Percentiles rank a stretch among this genome's conserved stretches.
These are phyloP conservation scores for Eimeria sp. DNA, from an alignment of 169 alveolate genomes.

Conservation along the genomic window DNA sequence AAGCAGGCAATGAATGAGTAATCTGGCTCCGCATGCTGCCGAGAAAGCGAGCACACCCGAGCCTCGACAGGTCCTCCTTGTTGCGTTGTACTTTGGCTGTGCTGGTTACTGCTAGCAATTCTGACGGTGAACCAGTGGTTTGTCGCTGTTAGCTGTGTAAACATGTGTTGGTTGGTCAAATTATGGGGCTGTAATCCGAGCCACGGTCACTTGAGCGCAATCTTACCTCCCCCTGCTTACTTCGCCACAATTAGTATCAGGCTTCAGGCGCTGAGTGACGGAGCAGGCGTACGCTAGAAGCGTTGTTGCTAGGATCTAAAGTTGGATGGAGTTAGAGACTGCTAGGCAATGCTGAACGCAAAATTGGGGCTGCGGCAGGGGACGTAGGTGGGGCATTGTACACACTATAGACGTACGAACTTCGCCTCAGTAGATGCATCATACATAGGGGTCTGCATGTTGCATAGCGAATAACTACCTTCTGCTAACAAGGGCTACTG, in stretches of 20 bases:
- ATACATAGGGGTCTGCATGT: no score
- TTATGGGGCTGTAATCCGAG: background rate
- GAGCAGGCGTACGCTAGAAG: background rate
- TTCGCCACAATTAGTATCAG: background rate
- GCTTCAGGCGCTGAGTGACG: background rate
- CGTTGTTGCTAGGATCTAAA: background rate
- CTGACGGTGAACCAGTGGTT: background rate
- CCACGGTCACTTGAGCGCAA: background rate
- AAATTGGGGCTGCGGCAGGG: background rate
- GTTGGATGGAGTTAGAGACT: background rate
- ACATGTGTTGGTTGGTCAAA: background rate
- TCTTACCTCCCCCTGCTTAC: background rate
- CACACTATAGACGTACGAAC: no score
- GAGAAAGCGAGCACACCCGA: background rate
- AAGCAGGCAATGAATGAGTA: background rate
- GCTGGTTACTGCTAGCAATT: slow-evolving; percentile 18
- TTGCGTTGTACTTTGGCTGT: background rate
- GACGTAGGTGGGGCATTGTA: background rate
- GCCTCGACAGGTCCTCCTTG: background rate
- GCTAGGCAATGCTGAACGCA: background rate
- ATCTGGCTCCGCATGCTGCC: background rate
- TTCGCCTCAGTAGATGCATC: no score
- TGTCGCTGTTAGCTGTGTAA: background rate
- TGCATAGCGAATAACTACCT: no score
- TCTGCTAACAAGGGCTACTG: no score